phyloP scores from a whole-genome alignment of 2,329 filamentous ascomycete species.

The Fusarium pseudocircinatum region DNA sequence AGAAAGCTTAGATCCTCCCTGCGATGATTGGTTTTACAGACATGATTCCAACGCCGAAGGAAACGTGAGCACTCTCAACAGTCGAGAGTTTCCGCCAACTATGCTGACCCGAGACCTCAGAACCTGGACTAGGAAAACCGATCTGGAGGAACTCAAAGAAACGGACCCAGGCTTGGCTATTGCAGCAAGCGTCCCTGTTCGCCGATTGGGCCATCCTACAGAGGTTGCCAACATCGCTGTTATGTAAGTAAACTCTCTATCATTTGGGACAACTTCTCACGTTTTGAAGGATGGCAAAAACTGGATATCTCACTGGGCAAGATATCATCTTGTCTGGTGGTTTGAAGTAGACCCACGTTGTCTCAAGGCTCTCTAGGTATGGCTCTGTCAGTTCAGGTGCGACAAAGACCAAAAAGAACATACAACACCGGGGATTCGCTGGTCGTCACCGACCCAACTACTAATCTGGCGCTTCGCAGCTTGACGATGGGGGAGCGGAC shows the following conservation, averaged over 20 bases:
- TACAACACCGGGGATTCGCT: conserved; percentile 21
- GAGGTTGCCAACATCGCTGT: conserved; percentile 50
- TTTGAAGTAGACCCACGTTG: background rate
- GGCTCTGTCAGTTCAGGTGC: accelerated
- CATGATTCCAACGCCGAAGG: conserved; percentile 49
- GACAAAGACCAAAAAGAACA: background rate
- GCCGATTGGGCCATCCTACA: conserved; percentile 46
- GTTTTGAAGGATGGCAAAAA: conserved; percentile 19
- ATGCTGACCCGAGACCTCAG: conserved; percentile 12
- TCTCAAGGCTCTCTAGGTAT: accelerated
- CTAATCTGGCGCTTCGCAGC: too few relatives aligned
- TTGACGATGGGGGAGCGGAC: too few relatives aligned
- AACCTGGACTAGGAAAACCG: conserved; percentile 45
- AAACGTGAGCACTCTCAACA: conserved; percentile 31
- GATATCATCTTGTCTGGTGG: conserved; percentile 24
- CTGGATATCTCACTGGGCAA: conserved; percentile 24
- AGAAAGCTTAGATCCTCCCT: conserved; percentile 34
- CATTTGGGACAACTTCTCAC: background rate
- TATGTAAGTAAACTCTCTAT: conserved; percentile 34
- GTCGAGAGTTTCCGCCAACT: accelerated
- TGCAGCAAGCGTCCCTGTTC: conserved; percentile 47
- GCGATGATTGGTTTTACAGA: conserved; percentile 51
- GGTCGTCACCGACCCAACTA: conserved; percentile 15
- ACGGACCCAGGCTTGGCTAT: conserved; percentile 49
- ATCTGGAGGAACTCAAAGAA: conserved; percentile 44